A percentile compares a stretch with the other conserved stretches of the same genome.
Conservation (phyloP, 179 eudicot genomes). For the Drosera spatulata region DNA sequence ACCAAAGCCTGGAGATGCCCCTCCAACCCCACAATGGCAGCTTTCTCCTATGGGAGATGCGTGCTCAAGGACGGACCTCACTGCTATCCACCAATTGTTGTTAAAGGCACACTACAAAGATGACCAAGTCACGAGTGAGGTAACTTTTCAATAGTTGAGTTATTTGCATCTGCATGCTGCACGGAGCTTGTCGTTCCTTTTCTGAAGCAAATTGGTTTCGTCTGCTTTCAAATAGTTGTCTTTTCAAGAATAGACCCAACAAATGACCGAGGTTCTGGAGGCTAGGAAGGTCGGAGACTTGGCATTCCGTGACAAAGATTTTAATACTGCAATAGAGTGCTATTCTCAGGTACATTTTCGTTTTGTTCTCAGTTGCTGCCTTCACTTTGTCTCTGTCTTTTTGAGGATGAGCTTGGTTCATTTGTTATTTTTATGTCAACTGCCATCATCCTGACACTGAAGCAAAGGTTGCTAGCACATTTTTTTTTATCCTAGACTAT, state of each 20-base stretch:
- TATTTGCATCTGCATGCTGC: constrained; percentile 3
- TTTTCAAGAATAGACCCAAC: constrained; percentile 99
- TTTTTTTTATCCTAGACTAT: no score
- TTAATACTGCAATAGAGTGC: constrained; percentile 85
- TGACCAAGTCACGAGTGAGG: constrained; percentile 95
- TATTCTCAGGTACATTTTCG: constrained; percentile 67
- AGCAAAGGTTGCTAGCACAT: no score
- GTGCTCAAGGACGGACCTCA: constrained; percentile 81
- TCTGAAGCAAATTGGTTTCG: constrained; percentile 3
- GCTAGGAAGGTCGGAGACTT: constrained; percentile 92
- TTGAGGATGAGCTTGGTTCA: not conserved
- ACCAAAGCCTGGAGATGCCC: constrained; percentile 63
- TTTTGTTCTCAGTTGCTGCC: not conserved
- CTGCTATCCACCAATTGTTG: constrained; percentile 88
- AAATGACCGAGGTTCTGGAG: constrained; percentile 90
- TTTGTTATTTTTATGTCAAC: no score
- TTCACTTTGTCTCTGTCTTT: not conserved
- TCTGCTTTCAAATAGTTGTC: constrained; percentile 44
- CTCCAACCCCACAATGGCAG: constrained; percentile 65
- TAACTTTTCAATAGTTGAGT: constrained; percentile 12
- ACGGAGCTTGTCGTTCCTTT: not conserved
- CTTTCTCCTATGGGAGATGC: constrained; percentile 96
- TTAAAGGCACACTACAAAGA: constrained; percentile 78
- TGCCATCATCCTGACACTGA: no score
- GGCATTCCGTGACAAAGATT: constrained; percentile 91